Percentiles rank a stretch among this genome's conserved stretches.
These are phyloP conservation scores for Xylaria scruposa DNA, from an alignment of 495 filamentous ascomycete species.

Conservation along the genomic window DNA sequence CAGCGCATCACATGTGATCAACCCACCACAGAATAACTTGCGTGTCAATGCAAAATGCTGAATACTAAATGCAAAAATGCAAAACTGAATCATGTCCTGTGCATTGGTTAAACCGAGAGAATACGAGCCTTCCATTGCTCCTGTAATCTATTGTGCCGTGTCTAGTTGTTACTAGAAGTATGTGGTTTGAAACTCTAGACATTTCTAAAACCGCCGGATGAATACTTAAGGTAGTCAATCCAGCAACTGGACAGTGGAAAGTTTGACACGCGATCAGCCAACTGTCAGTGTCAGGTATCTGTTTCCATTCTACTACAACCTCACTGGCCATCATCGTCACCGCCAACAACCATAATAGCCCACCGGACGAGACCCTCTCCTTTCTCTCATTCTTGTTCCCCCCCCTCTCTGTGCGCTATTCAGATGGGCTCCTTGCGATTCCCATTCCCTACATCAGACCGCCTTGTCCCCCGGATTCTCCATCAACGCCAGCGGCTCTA, in stretches of 20 bases:
- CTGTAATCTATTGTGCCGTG: neutral
- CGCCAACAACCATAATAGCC: neutral
- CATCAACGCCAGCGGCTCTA: neutral
- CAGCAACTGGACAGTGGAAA: neutral
- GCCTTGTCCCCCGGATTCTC: neutral
- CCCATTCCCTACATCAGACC: neutral
- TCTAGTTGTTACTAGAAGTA: neutral
- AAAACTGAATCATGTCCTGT: neutral
- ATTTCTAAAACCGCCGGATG: neutral
- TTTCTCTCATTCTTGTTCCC: neutral
- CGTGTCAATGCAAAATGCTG: slow-evolving; percentile 4
- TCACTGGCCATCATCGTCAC: neutral
- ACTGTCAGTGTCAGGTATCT: neutral
- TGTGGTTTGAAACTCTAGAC: neutral
- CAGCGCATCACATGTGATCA: slow-evolving; percentile 8
- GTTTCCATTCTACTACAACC: neutral
- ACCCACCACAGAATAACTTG: neutral
- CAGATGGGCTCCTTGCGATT: slow-evolving; percentile 1
- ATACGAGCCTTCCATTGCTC: neutral
- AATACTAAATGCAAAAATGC: neutral
- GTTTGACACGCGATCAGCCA: neutral
- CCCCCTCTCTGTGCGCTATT: neutral
- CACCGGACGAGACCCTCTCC: neutral
- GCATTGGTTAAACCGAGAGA: neutral
- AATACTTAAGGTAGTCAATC: neutral